phyloP scores from a whole-genome alignment of 164 flowering plant genomes.

The Paratinospora sagittata region DNA sequence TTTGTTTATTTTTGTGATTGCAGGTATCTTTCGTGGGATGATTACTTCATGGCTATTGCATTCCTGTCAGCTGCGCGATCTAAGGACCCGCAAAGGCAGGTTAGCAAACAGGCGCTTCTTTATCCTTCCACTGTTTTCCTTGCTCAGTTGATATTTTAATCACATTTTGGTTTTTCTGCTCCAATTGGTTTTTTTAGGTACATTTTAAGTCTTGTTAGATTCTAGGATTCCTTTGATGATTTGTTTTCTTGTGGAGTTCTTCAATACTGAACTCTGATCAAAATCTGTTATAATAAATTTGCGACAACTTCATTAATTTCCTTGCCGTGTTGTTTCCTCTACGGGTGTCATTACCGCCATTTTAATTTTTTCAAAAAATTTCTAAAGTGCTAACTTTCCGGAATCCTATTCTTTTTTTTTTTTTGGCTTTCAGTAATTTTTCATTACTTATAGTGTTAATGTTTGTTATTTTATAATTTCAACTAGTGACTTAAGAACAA shows the following conservation, averaged over 20 bases:
- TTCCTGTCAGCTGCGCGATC: conserved; percentile 86
- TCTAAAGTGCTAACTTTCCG: neutral
- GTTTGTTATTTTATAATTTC: neutral
- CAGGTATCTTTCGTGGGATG: conserved; percentile 94
- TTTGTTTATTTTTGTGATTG: neutral
- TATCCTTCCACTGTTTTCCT: neutral
- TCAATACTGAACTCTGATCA: neutral
- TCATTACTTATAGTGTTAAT: neutral
- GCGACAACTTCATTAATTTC: neutral
- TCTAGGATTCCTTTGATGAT: neutral
- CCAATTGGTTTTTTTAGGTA: no score
- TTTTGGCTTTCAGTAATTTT: neutral
- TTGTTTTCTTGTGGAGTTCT: neutral
- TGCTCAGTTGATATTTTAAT: no score
- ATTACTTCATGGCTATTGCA: conserved; percentile 94
- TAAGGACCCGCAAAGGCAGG: conserved; percentile 96
- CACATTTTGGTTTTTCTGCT: no score
- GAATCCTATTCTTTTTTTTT: neutral
- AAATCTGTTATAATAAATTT: neutral
- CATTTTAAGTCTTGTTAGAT: neutral
- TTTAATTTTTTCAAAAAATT: neutral
- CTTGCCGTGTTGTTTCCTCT: neutral
- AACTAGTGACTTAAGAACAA: neutral
- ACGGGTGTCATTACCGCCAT: neutral
- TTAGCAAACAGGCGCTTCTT: conserved; percentile 2